Conservation (phyloP, 371 early-diverging fungal species). For the Mortierella sp. region DNA sequence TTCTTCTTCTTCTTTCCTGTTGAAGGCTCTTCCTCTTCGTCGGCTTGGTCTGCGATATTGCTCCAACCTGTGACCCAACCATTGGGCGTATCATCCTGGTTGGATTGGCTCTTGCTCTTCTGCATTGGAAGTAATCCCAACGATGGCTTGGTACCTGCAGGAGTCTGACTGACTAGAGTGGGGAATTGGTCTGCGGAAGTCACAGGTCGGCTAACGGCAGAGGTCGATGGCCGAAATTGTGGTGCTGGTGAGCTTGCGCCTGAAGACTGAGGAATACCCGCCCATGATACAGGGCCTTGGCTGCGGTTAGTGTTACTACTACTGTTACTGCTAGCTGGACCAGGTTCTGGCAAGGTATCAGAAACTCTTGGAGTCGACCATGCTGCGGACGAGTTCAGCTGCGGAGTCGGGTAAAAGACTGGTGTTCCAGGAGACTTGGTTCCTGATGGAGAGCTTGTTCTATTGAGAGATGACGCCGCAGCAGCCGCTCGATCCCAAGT, state of each 20-base stretch:
- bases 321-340: background rate
- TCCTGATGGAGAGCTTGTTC: slow-evolving; percentile 33
- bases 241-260: slow-evolving; percentile 19
- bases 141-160: slow-evolving; percentile 58
- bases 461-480: slow-evolving; percentile 55
- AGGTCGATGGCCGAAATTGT: slow-evolving; percentile 46
- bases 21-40: slow-evolving; percentile 25
- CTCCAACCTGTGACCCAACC: slow-evolving; percentile 53
- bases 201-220: slow-evolving; percentile 6
- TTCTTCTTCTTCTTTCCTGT: slow-evolving; percentile 69
- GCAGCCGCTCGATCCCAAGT: slow-evolving; percentile 64
- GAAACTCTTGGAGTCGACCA: slow-evolving; percentile 39
- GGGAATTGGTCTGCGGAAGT: slow-evolving; percentile 38
- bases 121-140: slow-evolving; percentile 57
- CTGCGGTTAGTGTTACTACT: slow-evolving; percentile 7
- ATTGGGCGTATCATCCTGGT: slow-evolving; percentile 33
- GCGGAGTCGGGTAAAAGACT: slow-evolving; percentile 49
- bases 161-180: slow-evolving; percentile 31
- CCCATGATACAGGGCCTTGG: slow-evolving; percentile 32
- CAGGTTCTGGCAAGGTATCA: slow-evolving; percentile 1
- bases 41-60: slow-evolving; percentile 22
- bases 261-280: slow-evolving; percentile 24
- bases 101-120: slow-evolving; percentile 48
- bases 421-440: slow-evolving; percentile 33
- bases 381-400: slow-evolving; percentile 60